Conservation (phyloP, 2,329 filamentous ascomycete species). For the Fusarium ambrosium region DNA sequence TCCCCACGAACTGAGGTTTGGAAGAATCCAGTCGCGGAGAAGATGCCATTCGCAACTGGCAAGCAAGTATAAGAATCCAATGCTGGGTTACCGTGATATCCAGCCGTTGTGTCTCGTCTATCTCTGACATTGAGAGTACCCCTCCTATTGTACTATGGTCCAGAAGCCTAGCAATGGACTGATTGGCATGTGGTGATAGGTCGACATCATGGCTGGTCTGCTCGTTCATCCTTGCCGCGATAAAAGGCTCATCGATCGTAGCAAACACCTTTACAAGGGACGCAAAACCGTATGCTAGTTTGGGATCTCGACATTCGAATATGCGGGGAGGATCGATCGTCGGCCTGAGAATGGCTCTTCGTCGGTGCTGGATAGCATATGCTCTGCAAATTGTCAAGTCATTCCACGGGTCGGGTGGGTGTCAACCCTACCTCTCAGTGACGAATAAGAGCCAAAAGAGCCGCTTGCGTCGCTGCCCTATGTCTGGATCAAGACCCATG, state of each 20-base stretch:
- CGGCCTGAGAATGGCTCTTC: constrained; percentile 24
- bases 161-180: background rate
- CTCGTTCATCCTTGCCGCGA: constrained; percentile 11
- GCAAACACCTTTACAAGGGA: constrained; percentile 34
- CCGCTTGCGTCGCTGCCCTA: constrained; percentile 27
- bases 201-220: background rate
- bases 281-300: constrained; percentile 39
- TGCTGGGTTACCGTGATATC: constrained; percentile 38
- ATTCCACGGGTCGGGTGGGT: background rate
- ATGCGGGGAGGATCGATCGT: constrained; percentile 37
- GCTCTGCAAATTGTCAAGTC: constrained; percentile 21
- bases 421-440: constrained; percentile 33
- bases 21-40: background rate
- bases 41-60: constrained; percentile 23
- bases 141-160: background rate
- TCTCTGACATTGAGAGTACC: constrained; percentile 14
- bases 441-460: constrained; percentile 43
- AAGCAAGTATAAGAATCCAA: constrained; percentile 39
- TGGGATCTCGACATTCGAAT: constrained; percentile 37
- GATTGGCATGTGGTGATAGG: background rate
- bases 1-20: background rate
- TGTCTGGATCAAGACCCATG: constrained; percentile 11
- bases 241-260: constrained; percentile 27
- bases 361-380: constrained; percentile 38
- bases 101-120: constrained; percentile 38